phyloP scores from a whole-genome alignment of 352 stramenopile genomes.

The Halophytophthora batemanensis region DNA sequence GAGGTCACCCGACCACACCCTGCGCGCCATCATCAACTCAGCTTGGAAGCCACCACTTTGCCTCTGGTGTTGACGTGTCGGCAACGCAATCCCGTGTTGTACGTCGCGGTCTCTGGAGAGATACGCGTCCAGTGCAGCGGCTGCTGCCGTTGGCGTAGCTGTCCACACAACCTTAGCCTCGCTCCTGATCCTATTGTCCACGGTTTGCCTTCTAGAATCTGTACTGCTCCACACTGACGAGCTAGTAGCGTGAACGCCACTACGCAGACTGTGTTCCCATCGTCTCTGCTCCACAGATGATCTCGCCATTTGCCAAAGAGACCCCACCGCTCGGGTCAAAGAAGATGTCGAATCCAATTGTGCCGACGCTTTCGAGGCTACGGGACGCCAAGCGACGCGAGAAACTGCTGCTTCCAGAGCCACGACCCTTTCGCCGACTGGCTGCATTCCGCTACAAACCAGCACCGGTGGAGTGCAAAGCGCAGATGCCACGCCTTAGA shows the following conservation, averaged over 20 bases:
- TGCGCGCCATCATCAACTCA: too few species aligned
- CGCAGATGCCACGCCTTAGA: constrained; percentile 7
- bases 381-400: constrained; percentile 19
- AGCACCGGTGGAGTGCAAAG: background rate
- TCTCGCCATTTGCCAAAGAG: constrained; percentile 10
- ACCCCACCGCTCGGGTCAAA: background rate
- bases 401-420: constrained; percentile 14
- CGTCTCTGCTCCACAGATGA: constrained; percentile 6
- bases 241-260: background rate
- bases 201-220: constrained; percentile 1
- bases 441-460: too few species aligned
- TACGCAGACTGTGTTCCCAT: constrained; percentile 15
- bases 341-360: background rate
- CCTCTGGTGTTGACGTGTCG: too few species aligned
- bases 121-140: constrained; percentile 1
- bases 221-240: background rate
- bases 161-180: background rate
- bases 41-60: too few species aligned
- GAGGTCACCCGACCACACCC: too few species aligned
- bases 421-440: background rate
- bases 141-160: background rate
- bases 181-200: constrained; percentile 2
- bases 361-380: background rate
- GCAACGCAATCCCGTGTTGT: too few species aligned
- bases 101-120: too few species aligned